These are phyloP conservation scores for Malania oleifera DNA, from an alignment of 164 flowering plant genomes.

Conservation along the genomic window DNA sequence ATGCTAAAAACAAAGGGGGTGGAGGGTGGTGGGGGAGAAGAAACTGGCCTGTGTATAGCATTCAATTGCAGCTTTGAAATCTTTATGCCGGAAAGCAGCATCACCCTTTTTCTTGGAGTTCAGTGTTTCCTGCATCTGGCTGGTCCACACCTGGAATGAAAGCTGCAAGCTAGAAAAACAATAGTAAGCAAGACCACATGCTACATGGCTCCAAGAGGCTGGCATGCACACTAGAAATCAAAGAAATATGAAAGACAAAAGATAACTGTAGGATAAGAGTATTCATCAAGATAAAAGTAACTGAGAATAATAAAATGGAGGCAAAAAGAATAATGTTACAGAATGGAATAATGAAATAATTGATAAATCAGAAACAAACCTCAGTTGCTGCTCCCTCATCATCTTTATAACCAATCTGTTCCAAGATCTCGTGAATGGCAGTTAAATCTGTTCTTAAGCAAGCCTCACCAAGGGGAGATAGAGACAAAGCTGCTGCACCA, in stretches of 20 bases:
- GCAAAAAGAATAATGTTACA: not conserved
- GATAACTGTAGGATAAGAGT: too few species aligned
- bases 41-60: constrained; percentile 53
- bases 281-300: not conserved
- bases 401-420: constrained; percentile 78
- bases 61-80: constrained; percentile 53
- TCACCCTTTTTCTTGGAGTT: constrained; percentile 76
- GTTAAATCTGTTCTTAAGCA: constrained; percentile 80
- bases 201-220: not conserved
- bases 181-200: not conserved
- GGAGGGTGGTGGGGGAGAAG: too few species aligned
- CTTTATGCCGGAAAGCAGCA: constrained; percentile 59
- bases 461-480: constrained; percentile 86
- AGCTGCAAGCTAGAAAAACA: constrained; percentile 38
- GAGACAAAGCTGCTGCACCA: constrained; percentile 34
- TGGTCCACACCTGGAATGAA: constrained; percentile 80
- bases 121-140: constrained; percentile 72
- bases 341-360: not conserved
- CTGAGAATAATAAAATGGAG: not conserved
- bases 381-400: constrained; percentile 90
- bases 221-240: too few species aligned
- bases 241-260: too few species aligned
- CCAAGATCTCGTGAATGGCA: constrained; percentile 79
- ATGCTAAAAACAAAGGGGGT: not conserved
- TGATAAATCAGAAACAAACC: constrained; percentile 37